phyloP scores from a whole-genome alignment of 164 flowering plant species.

The Berberis vulgaris region DNA sequence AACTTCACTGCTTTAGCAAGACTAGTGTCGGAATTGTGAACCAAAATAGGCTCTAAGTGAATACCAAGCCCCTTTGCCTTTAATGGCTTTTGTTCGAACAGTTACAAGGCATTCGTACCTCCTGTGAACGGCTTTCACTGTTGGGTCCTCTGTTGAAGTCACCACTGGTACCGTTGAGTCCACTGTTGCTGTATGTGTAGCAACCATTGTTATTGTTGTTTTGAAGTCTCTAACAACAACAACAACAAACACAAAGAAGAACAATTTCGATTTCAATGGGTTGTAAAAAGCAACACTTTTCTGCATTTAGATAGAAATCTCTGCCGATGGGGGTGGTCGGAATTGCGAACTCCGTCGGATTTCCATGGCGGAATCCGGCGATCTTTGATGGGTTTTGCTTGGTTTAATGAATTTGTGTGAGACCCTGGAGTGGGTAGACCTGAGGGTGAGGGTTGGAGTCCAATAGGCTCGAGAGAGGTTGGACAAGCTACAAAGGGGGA shows the following conservation, averaged over 20 bases:
- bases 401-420: too few species aligned
- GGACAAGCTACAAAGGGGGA: too few species aligned
- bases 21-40: slow-evolving; percentile 59
- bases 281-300: slow-evolving; percentile 7
- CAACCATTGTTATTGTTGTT: background rate
- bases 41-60: slow-evolving; percentile 82
- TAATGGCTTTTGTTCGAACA: slow-evolving; percentile 71
- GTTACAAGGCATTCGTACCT: slow-evolving; percentile 73
- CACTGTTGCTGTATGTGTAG: background rate
- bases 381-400: too few species aligned
- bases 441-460: too few species aligned
- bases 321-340: slow-evolving; percentile 21
- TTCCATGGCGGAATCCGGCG: too few species aligned
- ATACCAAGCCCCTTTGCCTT: slow-evolving; percentile 96
- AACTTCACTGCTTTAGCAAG: slow-evolving; percentile 82
- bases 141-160: too few species aligned
- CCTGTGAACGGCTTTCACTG: slow-evolving; percentile 30
- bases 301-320: slow-evolving; percentile 27
- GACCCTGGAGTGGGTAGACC: too few species aligned
- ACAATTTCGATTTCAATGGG: too few species aligned
- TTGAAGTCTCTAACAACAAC: background rate
- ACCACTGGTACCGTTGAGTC: background rate
- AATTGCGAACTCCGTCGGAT: background rate
- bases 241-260: background rate
- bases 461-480: too few species aligned